Base-by-base conservation (phyloP, 495 filamentous ascomycete genomes). In the Aspergillus campestris region DNA sequence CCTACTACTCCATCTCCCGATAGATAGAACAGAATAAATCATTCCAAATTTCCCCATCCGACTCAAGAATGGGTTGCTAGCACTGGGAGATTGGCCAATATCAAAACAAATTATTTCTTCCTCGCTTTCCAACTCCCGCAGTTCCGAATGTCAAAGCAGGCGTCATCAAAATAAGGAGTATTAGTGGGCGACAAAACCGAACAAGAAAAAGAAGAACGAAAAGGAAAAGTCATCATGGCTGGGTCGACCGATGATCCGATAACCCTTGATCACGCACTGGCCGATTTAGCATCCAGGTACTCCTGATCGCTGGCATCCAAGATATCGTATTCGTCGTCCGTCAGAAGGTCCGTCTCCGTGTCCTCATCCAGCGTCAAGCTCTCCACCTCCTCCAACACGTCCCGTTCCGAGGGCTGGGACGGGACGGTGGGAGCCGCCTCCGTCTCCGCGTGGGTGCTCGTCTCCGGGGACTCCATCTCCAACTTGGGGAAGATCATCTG, bases 401-500 rank as follows among this genome's bases (percentile, higher is more conserved):
- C 78, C 34, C 64, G 65, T 39, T 75, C 77, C n/a, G 70, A 77
- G 10, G 58, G 47, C 28, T 53, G 65, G 30, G 67, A 61, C 49
- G 56, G 67, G 34, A 71, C 63, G 6, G 55, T 40, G 9, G 55
- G 52, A 14, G 59, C 53, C 8, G 57, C 47, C n/a, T 53, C 45
- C 9, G 53, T 48, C 30, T 72, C 73, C 59, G 84, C 77, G 54
- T 94, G 82, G 33, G 85, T 79, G 65, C 88, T 95, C 9, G 82
- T 72, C 31, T 78, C 75, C 4, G 92, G 91, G 12, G 89, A 94
- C 64, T 97, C 92, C 66, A 95, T 95, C 49, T 92, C 88, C 13
- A 98, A 78, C 66, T 84, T 91, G 48, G 94, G 94, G 79, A 98
- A 97, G 56, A 97, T 89, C 87, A 97, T 95, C 45, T 82, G 77